A percentile compares a stretch with the other conserved stretches of the same genome.
Evolutionary conservation across 2,329 filamentous ascomycete species (phyloP).

Genomic region (Samsoniella hepiali): DNA sequence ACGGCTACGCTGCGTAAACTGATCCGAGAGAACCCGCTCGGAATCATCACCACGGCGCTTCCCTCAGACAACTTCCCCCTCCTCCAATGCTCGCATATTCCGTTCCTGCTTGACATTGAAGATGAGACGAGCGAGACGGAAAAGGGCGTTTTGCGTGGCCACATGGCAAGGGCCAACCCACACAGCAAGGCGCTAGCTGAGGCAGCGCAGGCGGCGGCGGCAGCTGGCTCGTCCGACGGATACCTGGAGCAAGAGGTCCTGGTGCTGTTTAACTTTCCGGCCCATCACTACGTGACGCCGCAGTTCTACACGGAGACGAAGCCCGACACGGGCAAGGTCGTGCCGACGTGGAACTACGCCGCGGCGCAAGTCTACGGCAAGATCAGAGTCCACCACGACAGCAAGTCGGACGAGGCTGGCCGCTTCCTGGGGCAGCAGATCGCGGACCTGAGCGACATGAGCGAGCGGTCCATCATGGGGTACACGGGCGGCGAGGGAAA

Average conservation of each 20-base stretch:
- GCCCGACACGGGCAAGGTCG: slow-evolving; percentile 61
- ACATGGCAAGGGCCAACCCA: slow-evolving; percentile 61
- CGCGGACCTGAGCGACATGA: slow-evolving; percentile 47
- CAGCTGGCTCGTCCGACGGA: slow-evolving; percentile 22
- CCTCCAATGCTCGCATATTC: slow-evolving; percentile 59
- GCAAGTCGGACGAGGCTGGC: slow-evolving; percentile 41
- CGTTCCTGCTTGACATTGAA: slow-evolving; percentile 53
- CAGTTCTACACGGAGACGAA: slow-evolving; percentile 67
- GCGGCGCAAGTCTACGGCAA: slow-evolving; percentile 62
- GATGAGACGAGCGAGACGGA: slow-evolving; percentile 40
- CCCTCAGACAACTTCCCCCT: slow-evolving; percentile 44
- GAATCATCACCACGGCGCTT: slow-evolving; percentile 61
- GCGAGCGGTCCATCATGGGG: slow-evolving; percentile 56
- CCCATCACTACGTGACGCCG: slow-evolving; percentile 64
- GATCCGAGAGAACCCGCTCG: slow-evolving; percentile 58
- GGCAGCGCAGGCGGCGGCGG: slow-evolving; percentile 27
- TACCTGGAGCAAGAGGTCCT: slow-evolving; percentile 53
- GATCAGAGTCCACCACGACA: slow-evolving; percentile 51
- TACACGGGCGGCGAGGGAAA: slow-evolving; percentile 33
- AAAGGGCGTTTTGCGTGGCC: slow-evolving; percentile 52
- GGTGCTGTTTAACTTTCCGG: slow-evolving; percentile 57
- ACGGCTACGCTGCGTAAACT: slow-evolving; percentile 50
- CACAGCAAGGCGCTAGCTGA: slow-evolving; percentile 61
- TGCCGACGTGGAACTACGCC: slow-evolving; percentile 69
- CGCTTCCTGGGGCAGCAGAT: slow-evolving; percentile 51